Evolutionary conservation across 1,284 basidiomycete species (phyloP).

Genomic region (Pholiota adiposa): DNA sequence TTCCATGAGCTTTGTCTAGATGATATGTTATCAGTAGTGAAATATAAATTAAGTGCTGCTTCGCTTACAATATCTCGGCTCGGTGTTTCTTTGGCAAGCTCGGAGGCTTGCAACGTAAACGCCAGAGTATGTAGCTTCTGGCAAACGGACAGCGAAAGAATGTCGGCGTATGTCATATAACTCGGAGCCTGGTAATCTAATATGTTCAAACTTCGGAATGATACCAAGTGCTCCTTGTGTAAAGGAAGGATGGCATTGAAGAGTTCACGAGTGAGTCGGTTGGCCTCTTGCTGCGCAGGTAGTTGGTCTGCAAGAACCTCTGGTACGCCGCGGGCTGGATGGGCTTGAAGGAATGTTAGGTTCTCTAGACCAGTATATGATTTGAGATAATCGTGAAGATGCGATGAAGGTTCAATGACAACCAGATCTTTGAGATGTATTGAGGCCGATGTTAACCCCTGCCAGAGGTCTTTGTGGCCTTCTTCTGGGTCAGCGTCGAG

Average conservation of each 20-base stretch:
- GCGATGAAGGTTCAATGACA: neutral
- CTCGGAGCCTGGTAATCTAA: neutral
- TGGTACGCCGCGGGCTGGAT: too few relatives aligned
- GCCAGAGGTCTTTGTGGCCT: neutral
- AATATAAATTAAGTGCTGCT: neutral
- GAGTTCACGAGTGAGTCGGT: too few relatives aligned
- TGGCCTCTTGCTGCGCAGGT: too few relatives aligned
- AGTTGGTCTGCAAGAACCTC: too few relatives aligned
- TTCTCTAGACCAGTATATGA: neutral
- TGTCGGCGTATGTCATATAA: neutral
- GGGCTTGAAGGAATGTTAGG: too few relatives aligned
- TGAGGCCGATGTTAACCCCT: neutral
- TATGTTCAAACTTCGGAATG: neutral
- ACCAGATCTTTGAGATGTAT: conserved; percentile 1
- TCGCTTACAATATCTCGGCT: neutral
- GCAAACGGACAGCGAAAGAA: neutral
- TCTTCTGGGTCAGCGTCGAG: neutral
- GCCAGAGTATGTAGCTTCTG: neutral
- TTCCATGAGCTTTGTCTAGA: neutral
- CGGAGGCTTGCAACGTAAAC: neutral
- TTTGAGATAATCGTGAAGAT: neutral
- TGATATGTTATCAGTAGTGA: too few relatives aligned
- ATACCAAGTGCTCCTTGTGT: neutral
- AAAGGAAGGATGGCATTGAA: too few relatives aligned
- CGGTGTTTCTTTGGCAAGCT: neutral